A percentile compares a stretch with the other conserved stretches of the same genome.
phyloP scores from a whole-genome alignment of 352 stramenopile species.

The Globisporangium middletonii region DNA sequence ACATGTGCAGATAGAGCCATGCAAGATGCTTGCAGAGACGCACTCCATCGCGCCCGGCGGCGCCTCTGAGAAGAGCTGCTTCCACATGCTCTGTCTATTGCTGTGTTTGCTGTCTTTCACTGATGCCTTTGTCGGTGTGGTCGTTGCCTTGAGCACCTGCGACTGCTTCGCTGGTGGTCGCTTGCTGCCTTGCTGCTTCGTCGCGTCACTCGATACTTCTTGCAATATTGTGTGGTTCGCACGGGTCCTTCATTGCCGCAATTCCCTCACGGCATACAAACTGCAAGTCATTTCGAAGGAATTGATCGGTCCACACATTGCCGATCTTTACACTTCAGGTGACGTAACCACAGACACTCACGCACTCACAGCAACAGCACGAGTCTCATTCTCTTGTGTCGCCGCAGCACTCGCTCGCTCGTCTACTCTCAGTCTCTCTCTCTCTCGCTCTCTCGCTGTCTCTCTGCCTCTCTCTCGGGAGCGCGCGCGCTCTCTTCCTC shows the following conservation, averaged over 20 bases:
- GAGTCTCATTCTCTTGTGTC: conserved; percentile 1
- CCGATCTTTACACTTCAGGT: neutral
- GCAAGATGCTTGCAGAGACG: conserved; percentile 9
- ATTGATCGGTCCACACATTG: neutral
- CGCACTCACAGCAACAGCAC: too few species aligned
- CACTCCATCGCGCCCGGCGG: conserved; percentile 65
- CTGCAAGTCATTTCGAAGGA: neutral
- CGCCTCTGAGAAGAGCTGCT: conserved; percentile 71
- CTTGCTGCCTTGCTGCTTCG: neutral
- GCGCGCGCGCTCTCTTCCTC: neutral
- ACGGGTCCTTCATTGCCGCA: neutral
- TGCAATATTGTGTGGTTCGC: neutral
- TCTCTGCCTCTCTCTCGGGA: neutral
- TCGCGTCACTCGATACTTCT: too few species aligned
- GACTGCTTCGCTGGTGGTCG: too few species aligned
- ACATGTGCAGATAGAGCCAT: conserved; percentile 2
- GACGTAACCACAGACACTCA: neutral
- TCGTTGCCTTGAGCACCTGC: too few species aligned
- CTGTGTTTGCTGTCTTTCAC: too few species aligned
- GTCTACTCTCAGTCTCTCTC: neutral
- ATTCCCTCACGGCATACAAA: neutral
- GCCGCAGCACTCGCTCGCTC: neutral
- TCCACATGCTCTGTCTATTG: conserved; percentile 23
- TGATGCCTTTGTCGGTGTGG: too few species aligned
- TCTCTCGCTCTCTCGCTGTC: neutral